Conservation (phyloP, 441 rosid genomes). For the Populus hybrid region DNA sequence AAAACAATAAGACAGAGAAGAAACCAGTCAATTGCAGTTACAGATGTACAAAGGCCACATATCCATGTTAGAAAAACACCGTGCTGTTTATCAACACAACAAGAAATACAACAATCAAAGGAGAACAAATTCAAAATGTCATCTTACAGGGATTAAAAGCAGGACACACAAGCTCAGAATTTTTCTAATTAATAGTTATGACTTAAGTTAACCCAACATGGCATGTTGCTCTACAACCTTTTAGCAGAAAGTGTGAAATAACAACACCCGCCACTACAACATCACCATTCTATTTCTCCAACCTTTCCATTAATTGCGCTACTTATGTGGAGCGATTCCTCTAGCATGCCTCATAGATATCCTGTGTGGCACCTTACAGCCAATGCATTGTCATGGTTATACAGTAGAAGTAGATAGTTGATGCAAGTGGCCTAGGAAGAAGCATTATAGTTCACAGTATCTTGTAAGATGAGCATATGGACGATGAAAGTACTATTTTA, state of each 20-base stretch:
- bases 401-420: neutral
- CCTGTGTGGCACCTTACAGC: neutral
- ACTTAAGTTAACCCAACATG: neutral
- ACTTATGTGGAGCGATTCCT: neutral
- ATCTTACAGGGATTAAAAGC: neutral
- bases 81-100: neutral
- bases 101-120: neutral
- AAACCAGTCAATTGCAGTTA: conserved; percentile 3
- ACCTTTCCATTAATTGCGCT: neutral
- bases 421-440: neutral
- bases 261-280: neutral
- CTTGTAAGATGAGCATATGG: neutral
- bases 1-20: conserved; percentile 17
- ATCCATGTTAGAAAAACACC: conserved; percentile 12
- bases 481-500: neutral
- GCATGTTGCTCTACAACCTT: neutral
- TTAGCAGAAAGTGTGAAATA: neutral
- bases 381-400: neutral
- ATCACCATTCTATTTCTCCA: neutral
- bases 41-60: conserved; percentile 11
- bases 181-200: too few relatives aligned
- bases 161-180: neutral
- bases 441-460: neutral
- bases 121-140: neutral
- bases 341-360: neutral